Percentiles rank a stretch among this genome's conserved stretches.
Evolutionary conservation across 1,284 basidiomycete genomes (phyloP).

Genomic region (Ceratobasidium theobromae): DNA sequence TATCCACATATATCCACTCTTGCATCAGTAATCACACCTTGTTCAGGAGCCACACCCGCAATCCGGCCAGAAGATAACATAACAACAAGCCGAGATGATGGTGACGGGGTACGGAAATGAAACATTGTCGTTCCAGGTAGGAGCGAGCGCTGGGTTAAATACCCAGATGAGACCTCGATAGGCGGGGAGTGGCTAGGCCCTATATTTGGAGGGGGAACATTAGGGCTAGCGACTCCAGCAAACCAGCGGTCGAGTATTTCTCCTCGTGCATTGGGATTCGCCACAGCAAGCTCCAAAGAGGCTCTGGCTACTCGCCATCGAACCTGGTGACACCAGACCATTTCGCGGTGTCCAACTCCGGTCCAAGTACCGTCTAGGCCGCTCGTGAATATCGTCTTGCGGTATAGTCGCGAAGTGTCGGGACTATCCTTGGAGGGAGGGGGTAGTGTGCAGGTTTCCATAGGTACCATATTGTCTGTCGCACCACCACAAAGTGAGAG

Average conservation of each 20-base stretch:
- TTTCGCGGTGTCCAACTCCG: constrained; percentile 91
- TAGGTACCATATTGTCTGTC: constrained; percentile 89
- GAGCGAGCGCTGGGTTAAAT: not conserved
- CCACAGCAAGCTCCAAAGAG: constrained; percentile 64
- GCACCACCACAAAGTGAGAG: constrained; percentile 91
- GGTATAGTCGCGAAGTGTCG: constrained; percentile 44
- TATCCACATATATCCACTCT: constrained; percentile 2
- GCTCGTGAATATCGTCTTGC: constrained; percentile 82
- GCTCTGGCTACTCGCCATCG: constrained; percentile 83
- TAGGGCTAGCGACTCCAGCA: not conserved
- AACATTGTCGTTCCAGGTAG: not conserved
- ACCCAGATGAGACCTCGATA: not conserved
- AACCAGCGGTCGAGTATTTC: constrained; percentile 32
- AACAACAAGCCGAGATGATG: not conserved
- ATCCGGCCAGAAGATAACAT: constrained; percentile 24
- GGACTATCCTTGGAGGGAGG: constrained; percentile 37
- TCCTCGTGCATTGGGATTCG: constrained; percentile 24
- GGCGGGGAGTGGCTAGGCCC: not conserved
- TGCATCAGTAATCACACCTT: constrained; percentile 2
- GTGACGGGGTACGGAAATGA: not conserved
- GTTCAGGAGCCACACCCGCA: constrained; percentile 6
- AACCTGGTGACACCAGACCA: constrained; percentile 99
- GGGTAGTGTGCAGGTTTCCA: constrained; percentile 82
- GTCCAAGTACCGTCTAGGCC: constrained; percentile 90
- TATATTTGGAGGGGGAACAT: not conserved